Percentiles rank a stretch among this genome's conserved stretches.
These are phyloP conservation scores for Biscogniauxia marginata DNA, from an alignment of 2,329 filamentous ascomycete genomes.

Conservation along the genomic window DNA sequence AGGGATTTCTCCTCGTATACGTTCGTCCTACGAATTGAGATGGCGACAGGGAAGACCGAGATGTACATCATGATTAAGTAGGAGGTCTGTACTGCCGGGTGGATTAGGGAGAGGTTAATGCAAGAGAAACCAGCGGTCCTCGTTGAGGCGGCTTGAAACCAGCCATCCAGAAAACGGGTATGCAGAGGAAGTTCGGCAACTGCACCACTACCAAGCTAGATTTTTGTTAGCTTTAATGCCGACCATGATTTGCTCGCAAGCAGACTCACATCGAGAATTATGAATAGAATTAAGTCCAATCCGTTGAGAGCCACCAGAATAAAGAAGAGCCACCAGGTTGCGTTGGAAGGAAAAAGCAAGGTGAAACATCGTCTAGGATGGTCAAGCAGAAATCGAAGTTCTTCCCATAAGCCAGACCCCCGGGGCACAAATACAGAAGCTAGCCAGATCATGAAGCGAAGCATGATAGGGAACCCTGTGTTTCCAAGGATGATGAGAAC, in stretches of 20 bases:
- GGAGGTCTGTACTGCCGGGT: conserved; percentile 88
- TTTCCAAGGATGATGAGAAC: conserved; percentile 95
- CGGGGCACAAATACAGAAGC: conserved; percentile 64
- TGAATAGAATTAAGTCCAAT: conserved; percentile 85
- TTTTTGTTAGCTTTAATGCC: conserved; percentile 9
- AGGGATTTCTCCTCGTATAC: conserved; percentile 92
- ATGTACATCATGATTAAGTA: conserved; percentile 99
- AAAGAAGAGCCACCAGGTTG: conserved; percentile 95
- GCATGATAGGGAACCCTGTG: conserved; percentile 91
- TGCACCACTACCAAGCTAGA: conserved; percentile 66
- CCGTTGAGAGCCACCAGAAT: conserved; percentile 80
- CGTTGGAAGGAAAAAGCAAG: conserved; percentile 81
- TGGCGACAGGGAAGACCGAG: conserved; percentile 93
- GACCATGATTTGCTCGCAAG: neutral
- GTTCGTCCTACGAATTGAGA: conserved; percentile 89
- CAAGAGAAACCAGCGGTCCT: conserved; percentile 88
- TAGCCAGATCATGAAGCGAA: conserved; percentile 89
- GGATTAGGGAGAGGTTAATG: conserved; percentile 72
- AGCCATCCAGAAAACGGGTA: conserved; percentile 76
- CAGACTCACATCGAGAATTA: conserved; percentile 76
- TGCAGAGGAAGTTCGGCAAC: conserved; percentile 69
- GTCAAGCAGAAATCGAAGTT: conserved; percentile 85
- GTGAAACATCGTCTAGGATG: conserved; percentile 97
- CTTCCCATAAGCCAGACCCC: conserved; percentile 77
- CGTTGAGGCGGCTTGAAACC: conserved; percentile 88